Conservation (phyloP, 2,329 filamentous ascomycete species). For the Madurella mycetomatis region DNA sequence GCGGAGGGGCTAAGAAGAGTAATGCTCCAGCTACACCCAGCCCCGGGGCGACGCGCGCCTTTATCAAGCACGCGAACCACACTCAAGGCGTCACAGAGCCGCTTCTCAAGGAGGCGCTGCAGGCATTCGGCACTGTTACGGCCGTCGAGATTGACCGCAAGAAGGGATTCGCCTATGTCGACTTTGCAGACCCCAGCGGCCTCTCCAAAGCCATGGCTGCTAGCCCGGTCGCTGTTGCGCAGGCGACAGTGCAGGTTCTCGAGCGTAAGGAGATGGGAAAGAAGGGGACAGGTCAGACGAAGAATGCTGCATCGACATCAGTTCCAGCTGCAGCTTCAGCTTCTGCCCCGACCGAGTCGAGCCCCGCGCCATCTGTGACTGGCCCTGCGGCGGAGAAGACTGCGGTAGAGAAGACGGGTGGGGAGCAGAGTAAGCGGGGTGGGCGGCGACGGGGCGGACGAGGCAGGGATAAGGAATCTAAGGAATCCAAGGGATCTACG, state of each 20-base stretch:
- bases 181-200: slow-evolving; percentile 70
- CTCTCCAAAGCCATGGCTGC: slow-evolving; percentile 76
- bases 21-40: slow-evolving; percentile 29
- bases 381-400: slow-evolving; percentile 8
- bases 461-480: slow-evolving; percentile 15
- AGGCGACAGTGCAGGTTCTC: slow-evolving; percentile 80
- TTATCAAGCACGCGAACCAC: slow-evolving; percentile 78
- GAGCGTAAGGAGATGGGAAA: slow-evolving; percentile 64
- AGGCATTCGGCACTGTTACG: slow-evolving; percentile 66
- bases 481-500: slow-evolving; percentile 12
- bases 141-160: slow-evolving; percentile 90
- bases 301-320: not conserved
- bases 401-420: not conserved
- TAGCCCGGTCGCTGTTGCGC: slow-evolving; percentile 76
- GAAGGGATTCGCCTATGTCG: slow-evolving; percentile 90
- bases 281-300: slow-evolving; percentile 25
- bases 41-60: slow-evolving; percentile 59
- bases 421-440: slow-evolving; percentile 12
- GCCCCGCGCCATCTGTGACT: not conserved
- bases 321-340: not conserved
- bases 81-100: slow-evolving; percentile 89
- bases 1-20: slow-evolving; percentile 18
- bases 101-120: slow-evolving; percentile 69
- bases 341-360: not conserved
- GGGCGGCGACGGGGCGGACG: slow-evolving; percentile 20